phyloP scores from a whole-genome alignment of 2,329 filamentous ascomycete genomes.

The Bertia moriformis region DNA sequence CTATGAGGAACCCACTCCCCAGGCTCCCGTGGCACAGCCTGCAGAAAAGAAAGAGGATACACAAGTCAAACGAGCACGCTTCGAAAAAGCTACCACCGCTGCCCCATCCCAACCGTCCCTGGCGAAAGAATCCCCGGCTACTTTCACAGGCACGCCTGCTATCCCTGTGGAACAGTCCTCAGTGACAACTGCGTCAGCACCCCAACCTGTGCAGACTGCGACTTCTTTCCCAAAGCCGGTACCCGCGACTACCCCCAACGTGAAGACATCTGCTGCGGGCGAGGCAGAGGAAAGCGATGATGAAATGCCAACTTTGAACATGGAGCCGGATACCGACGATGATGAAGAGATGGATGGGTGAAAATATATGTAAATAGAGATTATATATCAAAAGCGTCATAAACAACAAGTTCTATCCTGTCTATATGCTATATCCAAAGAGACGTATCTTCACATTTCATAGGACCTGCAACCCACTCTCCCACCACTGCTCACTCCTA shows the following conservation, averaged over 20 bases:
- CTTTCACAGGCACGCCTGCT: not conserved
- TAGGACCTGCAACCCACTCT: constrained; percentile 19
- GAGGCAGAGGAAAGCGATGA: constrained; percentile 21
- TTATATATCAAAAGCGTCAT: not conserved
- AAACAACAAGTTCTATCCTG: not conserved
- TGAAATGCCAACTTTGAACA: constrained; percentile 25
- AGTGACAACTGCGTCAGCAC: constrained; percentile 2
- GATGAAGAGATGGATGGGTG: constrained; percentile 10
- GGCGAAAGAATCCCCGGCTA: not conserved
- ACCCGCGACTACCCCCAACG: not conserved
- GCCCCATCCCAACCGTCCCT: not conserved
- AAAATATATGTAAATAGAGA: not conserved
- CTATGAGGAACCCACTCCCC: not conserved
- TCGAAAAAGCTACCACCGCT: not conserved
- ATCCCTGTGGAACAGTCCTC: not conserved
- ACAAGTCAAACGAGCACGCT: not conserved
- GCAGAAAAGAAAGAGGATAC: not conserved
- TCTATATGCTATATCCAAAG: not conserved
- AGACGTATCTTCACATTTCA: not conserved
- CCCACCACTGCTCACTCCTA: constrained; percentile 32
- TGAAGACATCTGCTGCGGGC: constrained; percentile 2
- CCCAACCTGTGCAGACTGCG: not conserved
- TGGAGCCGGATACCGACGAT: constrained; percentile 26
- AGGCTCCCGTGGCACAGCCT: too few relatives aligned
- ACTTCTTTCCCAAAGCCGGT: not conserved